Evolutionary conservation across 805 yeast species (phyloP).

Genomic region (Alloascoidea africana): DNA sequence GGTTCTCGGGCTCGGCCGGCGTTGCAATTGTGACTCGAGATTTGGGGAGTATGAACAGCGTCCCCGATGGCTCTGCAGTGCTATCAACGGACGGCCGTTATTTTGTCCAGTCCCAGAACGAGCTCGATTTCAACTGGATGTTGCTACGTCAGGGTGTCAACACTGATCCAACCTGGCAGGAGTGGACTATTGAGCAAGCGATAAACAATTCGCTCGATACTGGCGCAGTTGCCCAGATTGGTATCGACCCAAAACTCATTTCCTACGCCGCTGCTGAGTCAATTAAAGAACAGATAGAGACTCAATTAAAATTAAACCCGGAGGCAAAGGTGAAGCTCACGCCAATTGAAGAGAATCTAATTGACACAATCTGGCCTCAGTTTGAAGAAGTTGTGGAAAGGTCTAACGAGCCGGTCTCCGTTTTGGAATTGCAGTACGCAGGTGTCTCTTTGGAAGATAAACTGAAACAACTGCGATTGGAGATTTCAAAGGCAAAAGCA

Average conservation of each 20-base stretch:
- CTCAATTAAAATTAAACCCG: conserved; percentile 5
- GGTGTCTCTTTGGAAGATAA: conserved; percentile 56
- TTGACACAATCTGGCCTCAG: conserved; percentile 60
- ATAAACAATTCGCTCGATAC: conserved; percentile 25
- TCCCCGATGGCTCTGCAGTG: conserved; percentile 50
- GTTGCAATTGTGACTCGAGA: conserved; percentile 64
- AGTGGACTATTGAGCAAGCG: conserved; percentile 53
- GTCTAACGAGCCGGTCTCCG: conserved; percentile 31
- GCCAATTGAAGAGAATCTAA: conserved; percentile 45
- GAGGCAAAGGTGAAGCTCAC: conserved; percentile 20
- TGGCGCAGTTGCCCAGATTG: conserved; percentile 37
- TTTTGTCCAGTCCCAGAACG: conserved; percentile 78
- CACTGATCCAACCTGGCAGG: conserved; percentile 67
- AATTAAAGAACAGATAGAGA: conserved; percentile 13
- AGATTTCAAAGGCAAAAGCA: conserved; percentile 15
- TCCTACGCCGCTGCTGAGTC: conserved; percentile 22
- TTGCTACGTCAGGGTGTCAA: conserved; percentile 65
- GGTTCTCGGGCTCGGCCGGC: conserved; percentile 88
- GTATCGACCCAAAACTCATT: conserved; percentile 73
- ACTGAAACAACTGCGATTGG: conserved; percentile 24
- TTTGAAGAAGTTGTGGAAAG: conserved; percentile 53
- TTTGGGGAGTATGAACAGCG: conserved; percentile 23
- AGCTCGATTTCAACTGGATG: conserved; percentile 67
- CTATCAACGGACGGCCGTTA: conserved; percentile 92
- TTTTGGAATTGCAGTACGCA: conserved; percentile 35